Evolutionary conservation across 2,329 filamentous ascomycete genomes (phyloP), one percentile per base, ranked within the genome.

Genomic region (Hymenoscyphus scutula): DNA sequence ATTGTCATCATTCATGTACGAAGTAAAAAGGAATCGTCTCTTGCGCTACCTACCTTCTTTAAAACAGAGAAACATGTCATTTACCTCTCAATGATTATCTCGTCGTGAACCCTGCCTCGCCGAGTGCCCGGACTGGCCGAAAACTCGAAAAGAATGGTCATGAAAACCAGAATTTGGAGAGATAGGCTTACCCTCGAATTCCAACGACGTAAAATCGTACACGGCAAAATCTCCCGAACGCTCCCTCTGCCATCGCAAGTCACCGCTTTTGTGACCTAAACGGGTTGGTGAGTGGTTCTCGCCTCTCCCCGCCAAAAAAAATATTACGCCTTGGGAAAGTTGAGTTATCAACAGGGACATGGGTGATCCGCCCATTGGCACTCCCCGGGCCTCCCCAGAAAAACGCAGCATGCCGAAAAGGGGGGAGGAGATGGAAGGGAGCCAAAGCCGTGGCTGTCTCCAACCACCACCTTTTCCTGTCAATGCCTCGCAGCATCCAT

Each of bases 401-500:
- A 53, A 59, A 59, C 58, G 58, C 45, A 59, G 19, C 19, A 59
- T 29, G 58, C 58, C 58, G n/a, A 54, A 59, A 59, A 53, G n/a
- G 58, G 53, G 41, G 45, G 45, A 29, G 48, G n/a, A n/a, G n/a
- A n/a, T n/a, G n/a, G n/a, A 41, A 30, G 45, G 58, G 48, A 27
- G 30, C 48, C 30, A 59, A 59, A 59, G 34, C 48, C 48, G 32
- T 53, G 58, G 32, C 58, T 19, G 30, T 53, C 27, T 59, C 48
- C 41, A 59, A 53, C 58, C 37, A 58, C 37, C 38, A 58, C 56
- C 29, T 19, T 51, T n/a, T 48, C 17, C 27, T 59, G 58, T 59
- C 58, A 54, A 54, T 34, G 58, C 57, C 45, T 34, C 29, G 6
- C n/a, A 56, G 32, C n/a, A 45, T 37, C 34, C 34, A 38, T 32